These are phyloP conservation scores for Nakazawaea populi DNA, from an alignment of 805 yeast species.

Conservation along the genomic window DNA sequence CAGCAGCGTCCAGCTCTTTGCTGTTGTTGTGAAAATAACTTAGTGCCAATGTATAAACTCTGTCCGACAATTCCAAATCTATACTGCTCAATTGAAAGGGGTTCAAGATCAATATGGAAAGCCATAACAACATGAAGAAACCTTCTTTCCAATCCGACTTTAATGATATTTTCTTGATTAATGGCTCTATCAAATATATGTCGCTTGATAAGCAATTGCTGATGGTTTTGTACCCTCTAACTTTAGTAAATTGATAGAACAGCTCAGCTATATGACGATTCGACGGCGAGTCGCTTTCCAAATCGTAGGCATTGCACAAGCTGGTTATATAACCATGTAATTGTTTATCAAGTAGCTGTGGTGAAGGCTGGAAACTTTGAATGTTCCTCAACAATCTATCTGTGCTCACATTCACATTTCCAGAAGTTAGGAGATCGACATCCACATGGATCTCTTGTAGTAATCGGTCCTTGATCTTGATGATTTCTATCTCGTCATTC, in stretches of 20 bases:
- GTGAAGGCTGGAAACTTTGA: conserved; percentile 48
- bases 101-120: conserved; percentile 58
- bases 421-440: background rate
- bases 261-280: conserved; percentile 21
- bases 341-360: conserved; percentile 41
- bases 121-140: conserved; percentile 61
- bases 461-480: conserved; percentile 5
- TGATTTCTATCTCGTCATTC: conserved; percentile 5
- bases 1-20: conserved; percentile 50
- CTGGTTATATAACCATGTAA: conserved; percentile 28
- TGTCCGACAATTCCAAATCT: conserved; percentile 21
- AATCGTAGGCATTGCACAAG: conserved; percentile 24
- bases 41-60: conserved; percentile 30
- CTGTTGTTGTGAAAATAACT: conserved; percentile 39
- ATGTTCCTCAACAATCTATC: conserved; percentile 20
- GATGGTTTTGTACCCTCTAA: conserved; percentile 59
- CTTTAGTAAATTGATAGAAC: conserved; percentile 57
- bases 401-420: background rate
- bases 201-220: conserved; percentile 58
- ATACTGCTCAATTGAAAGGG: conserved; percentile 61
- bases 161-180: conserved; percentile 21
- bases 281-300: conserved; percentile 5
- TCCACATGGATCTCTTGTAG: background rate
- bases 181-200: conserved; percentile 37
- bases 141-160: conserved; percentile 36